Percentiles rank a stretch among this genome's conserved stretches.
Evolutionary conservation across 805 yeast species (phyloP).

Genomic region (Pichia ethanolica): DNA sequence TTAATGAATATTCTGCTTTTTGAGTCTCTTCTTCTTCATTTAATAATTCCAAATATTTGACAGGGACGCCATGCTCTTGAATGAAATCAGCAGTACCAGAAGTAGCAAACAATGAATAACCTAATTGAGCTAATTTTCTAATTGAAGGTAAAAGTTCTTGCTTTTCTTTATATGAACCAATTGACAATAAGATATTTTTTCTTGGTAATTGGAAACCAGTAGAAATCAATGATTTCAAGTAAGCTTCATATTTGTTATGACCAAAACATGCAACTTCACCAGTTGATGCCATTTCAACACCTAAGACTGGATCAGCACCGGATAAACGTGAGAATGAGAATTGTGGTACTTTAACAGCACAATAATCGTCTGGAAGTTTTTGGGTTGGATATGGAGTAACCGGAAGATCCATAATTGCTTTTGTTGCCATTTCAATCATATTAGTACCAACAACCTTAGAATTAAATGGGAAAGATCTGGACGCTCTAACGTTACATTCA

Average conservation of each 20-base stretch:
- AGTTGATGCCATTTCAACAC: conserved; percentile 99
- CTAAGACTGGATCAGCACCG: conserved; percentile 96
- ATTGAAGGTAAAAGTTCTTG: conserved; percentile 87
- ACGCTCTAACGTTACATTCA: conserved; percentile 97
- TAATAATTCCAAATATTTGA: conserved; percentile 87
- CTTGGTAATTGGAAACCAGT: conserved; percentile 94
- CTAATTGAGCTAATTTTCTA: conserved; percentile 69
- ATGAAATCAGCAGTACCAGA: conserved; percentile 99
- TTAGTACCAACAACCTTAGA: conserved; percentile 96
- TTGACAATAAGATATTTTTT: conserved; percentile 86
- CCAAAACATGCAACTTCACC: conserved; percentile 99
- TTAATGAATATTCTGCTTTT: conserved; percentile 88
- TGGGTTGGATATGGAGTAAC: conserved; percentile 85
- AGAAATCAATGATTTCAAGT: conserved; percentile 86
- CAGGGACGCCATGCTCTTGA: conserved; percentile 90
- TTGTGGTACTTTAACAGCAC: conserved; percentile 95
- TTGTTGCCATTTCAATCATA: conserved; percentile 94
- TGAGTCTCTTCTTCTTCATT: conserved; percentile 61
- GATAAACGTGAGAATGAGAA: conserved; percentile 94
- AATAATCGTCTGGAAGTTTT: conserved; percentile 85
- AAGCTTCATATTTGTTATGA: conserved; percentile 93
- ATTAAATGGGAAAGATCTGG: conserved; percentile 98
- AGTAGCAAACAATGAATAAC: conserved; percentile 90
- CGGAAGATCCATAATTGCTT: conserved; percentile 86
- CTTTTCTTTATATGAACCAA: conserved; percentile 97